phyloP scores from a whole-genome alignment of 2,329 filamentous ascomycete species.

The Sclerotinia sclerotiorum region DNA sequence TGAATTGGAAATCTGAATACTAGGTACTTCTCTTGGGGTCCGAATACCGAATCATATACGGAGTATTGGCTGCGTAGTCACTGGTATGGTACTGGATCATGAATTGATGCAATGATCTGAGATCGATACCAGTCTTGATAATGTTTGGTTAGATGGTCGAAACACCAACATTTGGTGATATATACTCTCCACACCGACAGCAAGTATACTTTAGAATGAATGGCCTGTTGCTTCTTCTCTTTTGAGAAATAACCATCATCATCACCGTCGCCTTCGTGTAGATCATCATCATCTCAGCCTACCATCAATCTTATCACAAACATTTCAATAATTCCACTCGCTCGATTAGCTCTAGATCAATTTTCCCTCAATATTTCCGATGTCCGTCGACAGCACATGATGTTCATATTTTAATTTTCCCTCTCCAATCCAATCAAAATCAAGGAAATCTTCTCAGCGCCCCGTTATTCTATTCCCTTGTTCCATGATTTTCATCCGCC shows the following conservation, averaged over 20 bases:
- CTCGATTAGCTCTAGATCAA: background rate
- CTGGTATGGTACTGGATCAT: too few relatives aligned
- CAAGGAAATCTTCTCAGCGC: background rate
- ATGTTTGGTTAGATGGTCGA: background rate
- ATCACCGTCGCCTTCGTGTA: too few relatives aligned
- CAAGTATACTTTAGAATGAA: background rate
- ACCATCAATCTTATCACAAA: background rate
- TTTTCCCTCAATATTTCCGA: background rate
- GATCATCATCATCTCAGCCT: background rate
- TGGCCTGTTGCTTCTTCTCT: background rate
- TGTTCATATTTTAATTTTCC: background rate
- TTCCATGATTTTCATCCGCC: background rate
- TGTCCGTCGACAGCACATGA: background rate
- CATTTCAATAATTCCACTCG: slow-evolving; percentile 1
- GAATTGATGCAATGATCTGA: background rate
- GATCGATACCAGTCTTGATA: background rate
- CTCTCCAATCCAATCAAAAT: background rate
- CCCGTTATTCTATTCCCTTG: background rate
- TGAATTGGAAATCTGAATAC: background rate
- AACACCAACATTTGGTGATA: background rate
- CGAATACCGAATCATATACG: background rate
- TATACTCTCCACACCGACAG: background rate
- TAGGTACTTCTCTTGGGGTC: background rate
- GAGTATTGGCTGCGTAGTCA: background rate
- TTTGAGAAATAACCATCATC: background rate